phyloP scores from a whole-genome alignment of 2,329 filamentous ascomycete species.

The Fusarium longipes region DNA sequence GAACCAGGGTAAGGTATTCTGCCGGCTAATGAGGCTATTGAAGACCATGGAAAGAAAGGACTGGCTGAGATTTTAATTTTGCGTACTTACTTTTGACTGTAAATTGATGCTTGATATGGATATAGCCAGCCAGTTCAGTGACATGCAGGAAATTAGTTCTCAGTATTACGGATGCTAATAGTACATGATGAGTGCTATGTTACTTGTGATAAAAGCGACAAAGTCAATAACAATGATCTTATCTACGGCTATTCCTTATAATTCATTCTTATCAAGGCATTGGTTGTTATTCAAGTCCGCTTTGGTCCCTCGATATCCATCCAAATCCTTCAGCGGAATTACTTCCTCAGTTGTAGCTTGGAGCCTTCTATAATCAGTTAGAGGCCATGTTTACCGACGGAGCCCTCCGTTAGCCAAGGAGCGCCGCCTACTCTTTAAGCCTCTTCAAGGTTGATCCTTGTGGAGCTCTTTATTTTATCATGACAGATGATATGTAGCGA shows the following conservation, averaged over 20 bases:
- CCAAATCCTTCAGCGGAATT: slow-evolving; percentile 13
- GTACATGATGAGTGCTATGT: background rate
- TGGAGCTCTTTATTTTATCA: slow-evolving; percentile 20
- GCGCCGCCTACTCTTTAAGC: slow-evolving; percentile 16
- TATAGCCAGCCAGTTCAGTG: background rate
- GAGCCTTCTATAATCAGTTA: slow-evolving; percentile 15
- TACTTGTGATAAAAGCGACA: background rate
- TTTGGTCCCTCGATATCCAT: no score
- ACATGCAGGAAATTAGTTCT: no score
- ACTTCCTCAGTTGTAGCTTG: slow-evolving; percentile 6
- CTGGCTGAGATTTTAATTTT: no score
- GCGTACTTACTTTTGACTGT: no score
- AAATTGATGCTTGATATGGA: background rate
- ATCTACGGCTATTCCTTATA: no score
- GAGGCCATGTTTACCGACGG: slow-evolving; percentile 30
- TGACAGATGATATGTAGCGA: slow-evolving; percentile 21
- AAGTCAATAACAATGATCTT: no score
- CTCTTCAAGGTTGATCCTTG: slow-evolving; percentile 15
- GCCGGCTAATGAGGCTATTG: slow-evolving; percentile 16
- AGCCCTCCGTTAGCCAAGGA: slow-evolving; percentile 38
- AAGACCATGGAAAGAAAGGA: background rate
- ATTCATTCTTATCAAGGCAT: no score
- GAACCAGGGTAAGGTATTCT: slow-evolving; percentile 34
- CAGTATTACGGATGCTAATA: background rate
- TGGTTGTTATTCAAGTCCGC: no score